Conservation (phyloP, 768 basidiomycete genomes). For the Termitomyces eurrhizus region DNA sequence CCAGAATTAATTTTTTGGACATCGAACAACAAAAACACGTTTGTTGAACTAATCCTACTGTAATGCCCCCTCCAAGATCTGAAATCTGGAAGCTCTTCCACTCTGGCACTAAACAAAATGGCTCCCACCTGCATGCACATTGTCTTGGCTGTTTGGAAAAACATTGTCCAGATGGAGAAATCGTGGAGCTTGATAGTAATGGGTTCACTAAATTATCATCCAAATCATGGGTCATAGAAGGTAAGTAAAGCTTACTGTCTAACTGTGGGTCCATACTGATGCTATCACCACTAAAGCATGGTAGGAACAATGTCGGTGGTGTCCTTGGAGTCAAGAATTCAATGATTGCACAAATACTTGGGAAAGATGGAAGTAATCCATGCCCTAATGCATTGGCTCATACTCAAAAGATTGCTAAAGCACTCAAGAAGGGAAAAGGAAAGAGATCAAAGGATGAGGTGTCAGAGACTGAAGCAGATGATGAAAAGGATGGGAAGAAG, state of each 20-base stretch:
- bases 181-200: conserved; percentile 1
- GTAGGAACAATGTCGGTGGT: conserved; percentile 15
- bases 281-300: conserved; percentile 12
- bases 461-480: background rate
- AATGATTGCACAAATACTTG: conserved; percentile 24
- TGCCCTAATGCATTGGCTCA: conserved; percentile 16
- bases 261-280: background rate
- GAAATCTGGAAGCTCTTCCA: conserved; percentile 2
- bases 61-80: conserved; percentile 1
- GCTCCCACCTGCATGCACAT: conserved; percentile 2
- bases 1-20: too few relatives aligned
- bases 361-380: conserved; percentile 10
- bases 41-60: background rate
- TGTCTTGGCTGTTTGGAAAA: conserved; percentile 2
- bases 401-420: too few relatives aligned
- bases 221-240: conserved; percentile 1
- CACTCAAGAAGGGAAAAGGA: background rate
- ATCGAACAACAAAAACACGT: background rate
- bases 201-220: background rate
- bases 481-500: conserved; percentile 11
- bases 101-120: background rate
- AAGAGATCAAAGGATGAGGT: background rate
- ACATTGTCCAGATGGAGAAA: background rate
- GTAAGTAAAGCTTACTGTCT: background rate
- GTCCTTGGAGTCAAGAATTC: conserved; percentile 19